Evolutionary conservation across 2,329 filamentous ascomycete genomes (phyloP).

Genomic region (Pleochaeta shiraiana): DNA sequence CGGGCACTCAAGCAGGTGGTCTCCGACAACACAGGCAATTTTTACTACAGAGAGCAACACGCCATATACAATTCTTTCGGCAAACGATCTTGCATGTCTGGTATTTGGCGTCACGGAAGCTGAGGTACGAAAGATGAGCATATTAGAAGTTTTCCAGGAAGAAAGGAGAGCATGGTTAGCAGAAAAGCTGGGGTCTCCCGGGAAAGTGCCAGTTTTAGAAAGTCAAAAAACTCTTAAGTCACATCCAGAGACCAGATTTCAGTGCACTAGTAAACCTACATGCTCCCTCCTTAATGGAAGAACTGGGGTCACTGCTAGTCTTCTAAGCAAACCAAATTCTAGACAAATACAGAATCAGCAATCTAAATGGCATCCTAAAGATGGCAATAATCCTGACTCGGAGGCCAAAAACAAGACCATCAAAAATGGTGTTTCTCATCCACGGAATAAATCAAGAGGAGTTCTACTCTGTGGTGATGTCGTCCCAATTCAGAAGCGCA

Average conservation of each 20-base stretch:
- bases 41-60: conserved; percentile 85
- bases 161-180: conserved; percentile 81
- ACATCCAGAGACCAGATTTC: conserved; percentile 11
- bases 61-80: conserved; percentile 90
- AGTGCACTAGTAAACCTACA: conserved; percentile 19
- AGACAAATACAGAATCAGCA: conserved; percentile 26
- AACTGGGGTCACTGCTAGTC: conserved; percentile 59
- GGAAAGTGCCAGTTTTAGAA: conserved; percentile 22
- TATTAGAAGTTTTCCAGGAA: conserved; percentile 81
- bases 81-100: conserved; percentile 88
- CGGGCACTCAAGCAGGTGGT: conserved; percentile 75
- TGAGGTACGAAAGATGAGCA: conserved; percentile 85
- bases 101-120: conserved; percentile 98
- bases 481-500: conserved; percentile 93
- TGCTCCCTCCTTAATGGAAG: conserved; percentile 40
- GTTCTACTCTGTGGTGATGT: conserved; percentile 92
- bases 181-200: conserved; percentile 50
- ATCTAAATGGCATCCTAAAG: conserved; percentile 37
- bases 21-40: conserved; percentile 81
- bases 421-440: conserved; percentile 33
- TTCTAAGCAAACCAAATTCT: conserved; percentile 53
- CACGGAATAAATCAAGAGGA: conserved; percentile 57
- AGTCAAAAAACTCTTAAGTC: no score
- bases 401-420: conserved; percentile 22
- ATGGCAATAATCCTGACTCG: conserved; percentile 32